Evolutionary conservation across 352 stramenopile genomes (phyloP), one percentile per base, ranked within the genome.

Genomic region (Phytophthora pisi): DNA sequence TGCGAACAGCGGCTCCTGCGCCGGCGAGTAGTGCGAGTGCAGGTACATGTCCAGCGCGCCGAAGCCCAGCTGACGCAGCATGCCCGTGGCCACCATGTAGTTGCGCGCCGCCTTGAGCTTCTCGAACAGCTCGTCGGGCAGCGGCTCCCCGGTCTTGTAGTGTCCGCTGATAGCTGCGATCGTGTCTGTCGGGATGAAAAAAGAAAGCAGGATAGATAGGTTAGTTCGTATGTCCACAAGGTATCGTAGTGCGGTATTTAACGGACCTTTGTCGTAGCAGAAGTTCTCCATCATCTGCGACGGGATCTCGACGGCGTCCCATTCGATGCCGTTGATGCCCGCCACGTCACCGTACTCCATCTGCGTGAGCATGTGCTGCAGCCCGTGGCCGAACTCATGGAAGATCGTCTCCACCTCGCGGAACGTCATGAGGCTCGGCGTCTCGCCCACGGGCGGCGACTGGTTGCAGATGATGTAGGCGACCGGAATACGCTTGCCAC

Each of bases 271-370:
- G 72, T 99, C 93, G 77, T 99, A 99, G 77, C 96, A 99, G 83
- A 97, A 99, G 76, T 99, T 99, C 66, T 99, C 97, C 97, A 99
- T 99, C 83, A 99, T 99, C 81, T 99, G 97, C 10, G 90, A 98
- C 24, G 97, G 97, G 16, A 99, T 79, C 73, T 99, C 97, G 3
- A 99, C 97, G 13, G 97, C 97, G 83, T 99, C 97, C 97, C 97
- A 99, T 77, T 99, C 97, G 15, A 99, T 89, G 49, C 94, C 95
- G 72, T 98, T 99, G 77, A 99, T 99, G 15, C 96, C 97, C 4
- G 97, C 95, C 38, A 98, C 96, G 51, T 98, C 96, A 60, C 93
- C 96, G 65, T 99, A 92, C 49, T 97, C 88, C 53, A 98, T 95
- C 20, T 81, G 92, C 15, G 97, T 99, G 5, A 99, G 88, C 97